Base-by-base conservation (phyloP, 192 early-diverging fungal genomes). In the Endogone sp. region DNA sequence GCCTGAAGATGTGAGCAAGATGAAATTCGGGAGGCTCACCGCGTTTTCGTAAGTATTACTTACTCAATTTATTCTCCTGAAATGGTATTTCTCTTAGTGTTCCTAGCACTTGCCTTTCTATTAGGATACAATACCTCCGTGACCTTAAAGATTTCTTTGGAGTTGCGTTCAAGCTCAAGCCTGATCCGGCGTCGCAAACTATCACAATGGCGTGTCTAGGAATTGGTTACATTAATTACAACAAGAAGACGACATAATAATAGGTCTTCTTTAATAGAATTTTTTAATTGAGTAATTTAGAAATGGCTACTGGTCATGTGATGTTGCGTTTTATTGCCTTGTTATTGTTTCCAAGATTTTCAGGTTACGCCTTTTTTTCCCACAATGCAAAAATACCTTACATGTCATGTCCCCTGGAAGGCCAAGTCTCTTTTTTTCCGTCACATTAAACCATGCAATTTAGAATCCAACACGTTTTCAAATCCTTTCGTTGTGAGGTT, bases 1-100 rank as follows among this genome's bases (percentile, higher is more conserved):
- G 9, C 91, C 96, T 2, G 94, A 98, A 72, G 95, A 99, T 80
- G 97, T 96, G 27, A 88, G 90, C 30, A 96, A 96, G 76, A 84
- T 96, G 22, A 82, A 95, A 26, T 79, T 97, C 29, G 94, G 93
- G 13, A 81, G 87, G 66, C 81, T 99, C 27, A 92, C 92, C 13
- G 89, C 92, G 27, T 95, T 95, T 69, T 89, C 94, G 90, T 90
- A 83, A 82, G 85, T 80, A 10, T 27, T 22, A 24, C 3, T 21
- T 23, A n/a, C 57, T 3, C 28, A 30, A 20, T 55, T 10, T 60
- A 24, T 44, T 59, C 2, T 24, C 24, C 24, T 20, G 28, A 23
- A 8, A 29, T 63, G 21, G 13, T 23, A 4, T n/a, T 25, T 29
- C 31, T 58, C 29, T 63, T 44, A 64, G 16, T 73, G n/a, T 56